Percentiles rank a stretch among this genome's conserved stretches.
Conservation (phyloP, 2,329 filamentous ascomycete genomes). For the Fusarium chlamydosporum region DNA sequence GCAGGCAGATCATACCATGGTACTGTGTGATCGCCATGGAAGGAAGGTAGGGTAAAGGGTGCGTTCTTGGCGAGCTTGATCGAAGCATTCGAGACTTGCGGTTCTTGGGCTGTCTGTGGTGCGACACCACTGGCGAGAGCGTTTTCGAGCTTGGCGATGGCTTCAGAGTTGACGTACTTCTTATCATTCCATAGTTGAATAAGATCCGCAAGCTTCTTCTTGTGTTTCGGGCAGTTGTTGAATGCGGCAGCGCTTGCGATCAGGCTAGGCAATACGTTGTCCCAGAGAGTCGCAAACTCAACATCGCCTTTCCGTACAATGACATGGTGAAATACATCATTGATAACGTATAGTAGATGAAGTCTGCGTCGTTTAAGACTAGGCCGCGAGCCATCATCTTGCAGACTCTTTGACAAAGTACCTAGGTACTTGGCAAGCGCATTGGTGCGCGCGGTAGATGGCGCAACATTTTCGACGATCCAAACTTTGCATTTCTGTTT, state of each 20-base stretch:
- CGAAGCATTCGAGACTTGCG: slow-evolving; percentile 45
- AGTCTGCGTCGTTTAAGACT: slow-evolving; percentile 78
- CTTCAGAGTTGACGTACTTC: slow-evolving; percentile 69
- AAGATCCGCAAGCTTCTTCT: slow-evolving; percentile 73
- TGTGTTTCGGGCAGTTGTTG: slow-evolving; percentile 74
- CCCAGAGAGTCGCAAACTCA: slow-evolving; percentile 69
- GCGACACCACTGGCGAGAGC: slow-evolving; percentile 62
- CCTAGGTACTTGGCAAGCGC: slow-evolving; percentile 82
- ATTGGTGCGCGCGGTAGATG: slow-evolving; percentile 74
- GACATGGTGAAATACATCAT: slow-evolving; percentile 81
- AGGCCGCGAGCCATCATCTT: slow-evolving; percentile 55
- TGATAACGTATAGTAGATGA: slow-evolving; percentile 83
- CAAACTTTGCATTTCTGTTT: slow-evolving; percentile 88
- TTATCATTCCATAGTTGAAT: slow-evolving; percentile 79
- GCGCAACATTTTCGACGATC: slow-evolving; percentile 80
- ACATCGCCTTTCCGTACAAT: slow-evolving; percentile 66
- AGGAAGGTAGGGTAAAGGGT: slow-evolving; percentile 79
- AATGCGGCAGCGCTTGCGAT: slow-evolving; percentile 70
- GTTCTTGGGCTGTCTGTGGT: slow-evolving; percentile 39
- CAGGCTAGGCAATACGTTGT: slow-evolving; percentile 73
- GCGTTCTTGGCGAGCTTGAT: slow-evolving; percentile 66
- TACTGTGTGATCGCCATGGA: slow-evolving; percentile 79
- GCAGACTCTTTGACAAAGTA: slow-evolving; percentile 69
- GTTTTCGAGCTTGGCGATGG: slow-evolving; percentile 71
- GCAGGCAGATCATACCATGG: slow-evolving; percentile 88